A percentile compares a stretch with the other conserved stretches of the same genome.
Conservation (phyloP, 2,329 filamentous ascomycete species). For the Cercospora berteroae region DNA sequence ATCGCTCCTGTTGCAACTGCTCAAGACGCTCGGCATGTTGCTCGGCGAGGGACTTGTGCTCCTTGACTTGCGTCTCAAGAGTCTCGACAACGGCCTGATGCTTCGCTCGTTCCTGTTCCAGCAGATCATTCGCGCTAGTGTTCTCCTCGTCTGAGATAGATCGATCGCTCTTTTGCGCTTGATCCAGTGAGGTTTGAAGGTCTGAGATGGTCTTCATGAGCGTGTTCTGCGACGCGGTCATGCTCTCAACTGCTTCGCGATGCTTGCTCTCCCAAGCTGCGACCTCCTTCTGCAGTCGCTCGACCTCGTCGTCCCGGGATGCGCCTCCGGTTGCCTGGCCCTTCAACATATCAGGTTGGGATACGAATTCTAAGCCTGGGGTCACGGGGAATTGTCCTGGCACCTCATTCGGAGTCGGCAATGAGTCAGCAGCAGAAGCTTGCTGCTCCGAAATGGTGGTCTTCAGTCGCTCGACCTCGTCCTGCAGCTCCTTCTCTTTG, state of each 20-base stretch:
- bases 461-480: slow-evolving; percentile 69
- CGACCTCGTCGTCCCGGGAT: slow-evolving; percentile 52
- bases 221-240: slow-evolving; percentile 69
- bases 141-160: slow-evolving; percentile 30
- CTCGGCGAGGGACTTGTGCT: slow-evolving; percentile 73
- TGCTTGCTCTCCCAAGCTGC: slow-evolving; percentile 75
- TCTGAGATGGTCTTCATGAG: slow-evolving; percentile 70
- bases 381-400: slow-evolving; percentile 43
- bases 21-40: slow-evolving; percentile 67
- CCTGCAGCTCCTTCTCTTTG: slow-evolving; percentile 71
- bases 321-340: slow-evolving; percentile 28
- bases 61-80: slow-evolving; percentile 72
- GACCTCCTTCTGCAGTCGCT: slow-evolving; percentile 68
- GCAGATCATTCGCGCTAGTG: slow-evolving; percentile 1
- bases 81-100: slow-evolving; percentile 55
- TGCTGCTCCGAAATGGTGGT: slow-evolving; percentile 47
- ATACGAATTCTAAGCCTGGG: slow-evolving; percentile 31
- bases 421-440: slow-evolving; percentile 16
- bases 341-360: slow-evolving; percentile 33
- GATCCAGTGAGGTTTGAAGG: slow-evolving; percentile 61
- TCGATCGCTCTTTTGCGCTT: slow-evolving; percentile 35
- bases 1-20: slow-evolving; percentile 49
- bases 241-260: slow-evolving; percentile 64
- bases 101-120: slow-evolving; percentile 44
- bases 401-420: slow-evolving; percentile 32